Evolutionary conservation across 176 grass and related monocot species (phyloP).

Genomic region (Rhynchospora breviuscula): DNA sequence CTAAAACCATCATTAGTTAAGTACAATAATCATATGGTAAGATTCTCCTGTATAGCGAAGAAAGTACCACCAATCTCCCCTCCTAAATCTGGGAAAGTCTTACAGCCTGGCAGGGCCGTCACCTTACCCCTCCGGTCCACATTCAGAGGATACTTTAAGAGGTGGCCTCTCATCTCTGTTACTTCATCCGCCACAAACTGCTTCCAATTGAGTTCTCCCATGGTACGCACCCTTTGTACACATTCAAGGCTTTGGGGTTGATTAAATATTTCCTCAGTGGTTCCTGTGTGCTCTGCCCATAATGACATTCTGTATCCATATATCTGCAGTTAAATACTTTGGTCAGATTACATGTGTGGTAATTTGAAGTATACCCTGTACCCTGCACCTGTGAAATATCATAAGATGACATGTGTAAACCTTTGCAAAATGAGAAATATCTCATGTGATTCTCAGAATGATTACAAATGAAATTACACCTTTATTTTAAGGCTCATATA

Average conservation of each 20-base stretch:
- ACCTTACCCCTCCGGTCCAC: slow-evolving; percentile 64
- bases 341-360: not conserved
- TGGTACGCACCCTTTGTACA: slow-evolving; percentile 41
- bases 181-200: slow-evolving; percentile 49
- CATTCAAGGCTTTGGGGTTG: slow-evolving; percentile 75
- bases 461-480: too few relatives aligned
- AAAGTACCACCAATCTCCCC: slow-evolving; percentile 76
- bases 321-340: slow-evolving; percentile 42
- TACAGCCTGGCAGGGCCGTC: slow-evolving; percentile 31
- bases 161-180: slow-evolving; percentile 66
- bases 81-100: slow-evolving; percentile 61
- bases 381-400: not conserved
- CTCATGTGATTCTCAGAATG: not conserved
- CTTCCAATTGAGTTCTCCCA: slow-evolving; percentile 67
- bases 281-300: slow-evolving; percentile 81
- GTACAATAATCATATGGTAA: slow-evolving; percentile 44
- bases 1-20: not conserved
- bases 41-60: slow-evolving; percentile 49
- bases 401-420: not conserved
- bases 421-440: not conserved
- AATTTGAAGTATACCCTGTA: not conserved
- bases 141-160: slow-evolving; percentile 79
- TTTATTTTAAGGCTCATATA: not conserved
- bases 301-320: slow-evolving; percentile 87
- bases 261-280: slow-evolving; percentile 44